Conservation (phyloP, 352 stramenopile genomes). For the Blastocystis hominis region DNA sequence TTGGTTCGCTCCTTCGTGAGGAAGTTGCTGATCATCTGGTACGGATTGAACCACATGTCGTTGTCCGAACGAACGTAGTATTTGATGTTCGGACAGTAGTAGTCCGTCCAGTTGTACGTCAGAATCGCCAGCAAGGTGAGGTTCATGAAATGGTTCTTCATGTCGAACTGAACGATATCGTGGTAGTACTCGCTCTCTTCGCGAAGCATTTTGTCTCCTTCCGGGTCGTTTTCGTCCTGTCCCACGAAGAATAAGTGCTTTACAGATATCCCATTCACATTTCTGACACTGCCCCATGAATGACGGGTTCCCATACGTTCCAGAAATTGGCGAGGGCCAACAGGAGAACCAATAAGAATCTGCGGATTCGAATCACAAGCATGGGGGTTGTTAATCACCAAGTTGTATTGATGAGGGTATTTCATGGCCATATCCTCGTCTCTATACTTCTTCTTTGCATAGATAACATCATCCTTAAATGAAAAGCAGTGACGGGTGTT, state of each 20-base stretch:
- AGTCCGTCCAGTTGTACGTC: slow-evolving; percentile 49
- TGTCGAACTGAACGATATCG: slow-evolving; percentile 53
- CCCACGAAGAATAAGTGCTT: slow-evolving; percentile 30
- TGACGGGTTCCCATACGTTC: slow-evolving; percentile 37
- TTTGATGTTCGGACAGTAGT: slow-evolving; percentile 35
- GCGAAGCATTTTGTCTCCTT: slow-evolving; percentile 21
- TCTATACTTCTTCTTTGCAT: slow-evolving; percentile 10
- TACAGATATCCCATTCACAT: slow-evolving; percentile 20
- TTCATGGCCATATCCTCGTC: slow-evolving; percentile 54
- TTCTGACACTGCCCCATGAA: slow-evolving; percentile 37
- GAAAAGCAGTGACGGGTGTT: slow-evolving; percentile 48
- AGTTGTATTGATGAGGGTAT: slow-evolving; percentile 37
- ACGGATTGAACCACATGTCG: slow-evolving; percentile 53
- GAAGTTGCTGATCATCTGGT: background rate
- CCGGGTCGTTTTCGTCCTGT: slow-evolving; percentile 46
- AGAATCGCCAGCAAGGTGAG: slow-evolving; percentile 34
- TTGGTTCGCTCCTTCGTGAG: background rate
- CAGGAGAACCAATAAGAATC: slow-evolving; percentile 13
- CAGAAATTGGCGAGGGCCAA: slow-evolving; percentile 36
- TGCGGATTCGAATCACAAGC: background rate
- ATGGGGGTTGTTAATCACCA: slow-evolving; percentile 35
- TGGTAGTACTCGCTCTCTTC: slow-evolving; percentile 40
- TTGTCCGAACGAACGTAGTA: slow-evolving; percentile 38
- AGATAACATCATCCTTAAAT: slow-evolving; percentile 47
- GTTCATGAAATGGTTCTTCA: slow-evolving; percentile 55